Base-by-base conservation (phyloP, 2,329 filamentous ascomycete species). In the Penicillium aurantiogriseum region DNA sequence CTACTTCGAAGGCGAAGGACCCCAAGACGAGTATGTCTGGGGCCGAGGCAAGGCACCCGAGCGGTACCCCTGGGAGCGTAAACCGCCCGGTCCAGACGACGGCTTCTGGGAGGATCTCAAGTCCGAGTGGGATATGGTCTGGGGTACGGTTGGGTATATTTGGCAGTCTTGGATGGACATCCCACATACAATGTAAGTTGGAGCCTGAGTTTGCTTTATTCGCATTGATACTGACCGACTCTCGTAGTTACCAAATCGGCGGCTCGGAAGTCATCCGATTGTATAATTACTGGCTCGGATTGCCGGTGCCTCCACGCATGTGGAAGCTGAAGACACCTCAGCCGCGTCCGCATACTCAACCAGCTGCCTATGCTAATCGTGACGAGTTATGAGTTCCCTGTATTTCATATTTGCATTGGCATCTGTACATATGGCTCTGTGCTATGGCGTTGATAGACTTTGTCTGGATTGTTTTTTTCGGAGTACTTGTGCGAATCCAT, bases 121-220 rank as follows among this genome's bases (percentile, higher is more conserved):
- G 63, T 74, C 81, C 0, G 93, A 97, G 74, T 73, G 88, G 31
- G 73, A 76, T 5, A 76, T 86, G 17, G 81, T 96, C 13, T 83
- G 80, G 68, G 79, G 81, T 57, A 87, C 86, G 0, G 79, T 85
- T 47, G 82, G 84, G 64, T 85, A 87, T 65, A 86, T 97, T 2
- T 25, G 94, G 9, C 81, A 74, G 63, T 83, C 84, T 58, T 99
- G 91, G 90, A 54, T 86, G 6, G 76, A 80, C 23, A 79, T 92
- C 47, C 92, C 92, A 0, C 79, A 75, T 45, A 83, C 82, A 60
- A 56, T 89, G 89, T 94, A 82, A 85, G 90, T 85, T 19, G 29
- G n/a, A 17, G 2, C 5, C 40, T 43, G 8, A 29, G 2, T 36
- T 36, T 53, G 19, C 31, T 3, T 19, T 35, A 33, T 27, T 62